Percentiles rank a stretch among this genome's conserved stretches.
Conservation (phyloP, 148 eudicot species). For the Rheum nobile region DNA sequence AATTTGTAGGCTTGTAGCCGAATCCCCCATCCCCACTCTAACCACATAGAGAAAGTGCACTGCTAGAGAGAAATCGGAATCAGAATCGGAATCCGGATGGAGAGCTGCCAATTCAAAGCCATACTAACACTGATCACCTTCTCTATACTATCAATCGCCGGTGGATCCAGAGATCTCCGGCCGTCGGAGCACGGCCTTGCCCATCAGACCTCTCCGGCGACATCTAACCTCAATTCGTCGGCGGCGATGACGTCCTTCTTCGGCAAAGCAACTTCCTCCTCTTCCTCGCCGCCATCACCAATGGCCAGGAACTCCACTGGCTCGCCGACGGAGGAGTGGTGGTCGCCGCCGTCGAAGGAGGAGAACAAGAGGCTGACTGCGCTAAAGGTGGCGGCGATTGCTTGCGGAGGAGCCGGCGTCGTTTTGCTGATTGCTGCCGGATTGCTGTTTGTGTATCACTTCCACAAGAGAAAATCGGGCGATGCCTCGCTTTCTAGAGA, state of each 20-base stretch:
- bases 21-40: too few species aligned
- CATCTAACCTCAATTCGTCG: conserved; percentile 17
- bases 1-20: too few species aligned
- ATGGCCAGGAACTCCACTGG: neutral
- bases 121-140: neutral
- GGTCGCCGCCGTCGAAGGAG: neutral
- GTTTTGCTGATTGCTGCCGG: conserved; percentile 20
- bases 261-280: neutral
- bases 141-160: neutral
- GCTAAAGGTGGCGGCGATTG: conserved; percentile 19
- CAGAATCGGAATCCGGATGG: neutral
- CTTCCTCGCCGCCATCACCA: neutral
- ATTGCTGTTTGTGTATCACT: conserved; percentile 14
- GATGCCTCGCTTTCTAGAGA: too few species aligned
- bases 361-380: neutral
- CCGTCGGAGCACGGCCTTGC: conserved; percentile 29
- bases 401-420: conserved; percentile 30
- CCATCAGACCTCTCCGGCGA: conserved; percentile 13
- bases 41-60: neutral
- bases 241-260: conserved; percentile 4
- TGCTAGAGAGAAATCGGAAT: neutral
- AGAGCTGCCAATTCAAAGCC: neutral
- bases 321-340: neutral
- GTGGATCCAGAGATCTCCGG: conserved; percentile 23
- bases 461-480: conserved; percentile 4